These are phyloP conservation scores for Arthroderma uncinatum DNA, from an alignment of 2,329 filamentous ascomycete genomes.

Conservation along the genomic window DNA sequence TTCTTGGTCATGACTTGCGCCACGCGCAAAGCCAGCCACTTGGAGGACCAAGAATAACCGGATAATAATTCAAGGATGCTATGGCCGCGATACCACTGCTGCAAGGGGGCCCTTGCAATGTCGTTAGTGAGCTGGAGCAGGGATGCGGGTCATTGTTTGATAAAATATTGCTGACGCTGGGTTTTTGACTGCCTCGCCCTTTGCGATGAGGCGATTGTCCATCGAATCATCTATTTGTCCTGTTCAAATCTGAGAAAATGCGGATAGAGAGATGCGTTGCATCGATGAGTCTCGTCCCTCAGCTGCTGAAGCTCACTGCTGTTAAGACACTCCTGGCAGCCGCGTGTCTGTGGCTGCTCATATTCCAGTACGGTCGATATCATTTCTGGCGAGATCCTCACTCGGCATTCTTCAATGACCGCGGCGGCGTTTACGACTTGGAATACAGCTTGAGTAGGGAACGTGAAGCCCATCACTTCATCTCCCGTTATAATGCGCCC, in stretches of 20 bases:
- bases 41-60: no score
- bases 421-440: slow-evolving; percentile 18
- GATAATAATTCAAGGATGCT: no score
- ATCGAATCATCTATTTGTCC: not conserved
- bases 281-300: not conserved
- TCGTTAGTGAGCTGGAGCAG: no score
- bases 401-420: slow-evolving; percentile 21
- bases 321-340: slow-evolving; percentile 9
- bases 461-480: slow-evolving; percentile 17
- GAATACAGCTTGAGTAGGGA: slow-evolving; percentile 22
- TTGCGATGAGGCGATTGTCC: not conserved
- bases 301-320: slow-evolving; percentile 21
- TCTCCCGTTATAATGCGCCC: slow-evolving; percentile 17
- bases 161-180: not conserved
- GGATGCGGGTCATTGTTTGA: no score
- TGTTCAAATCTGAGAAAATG: not conserved
- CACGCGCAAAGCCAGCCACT: no score
- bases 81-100: no score
- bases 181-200: not conserved
- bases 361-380: slow-evolving; percentile 17
- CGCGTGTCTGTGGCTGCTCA: slow-evolving; percentile 14
- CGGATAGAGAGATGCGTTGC: not conserved
- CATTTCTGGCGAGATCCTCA: slow-evolving; percentile 22
- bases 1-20: no score
- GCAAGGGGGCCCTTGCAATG: no score